A percentile compares a stretch with the other conserved stretches of the same genome.
These are phyloP conservation scores for Fraxinus americana DNA, from an alignment of 257 asterid species.

Conservation along the genomic window DNA sequence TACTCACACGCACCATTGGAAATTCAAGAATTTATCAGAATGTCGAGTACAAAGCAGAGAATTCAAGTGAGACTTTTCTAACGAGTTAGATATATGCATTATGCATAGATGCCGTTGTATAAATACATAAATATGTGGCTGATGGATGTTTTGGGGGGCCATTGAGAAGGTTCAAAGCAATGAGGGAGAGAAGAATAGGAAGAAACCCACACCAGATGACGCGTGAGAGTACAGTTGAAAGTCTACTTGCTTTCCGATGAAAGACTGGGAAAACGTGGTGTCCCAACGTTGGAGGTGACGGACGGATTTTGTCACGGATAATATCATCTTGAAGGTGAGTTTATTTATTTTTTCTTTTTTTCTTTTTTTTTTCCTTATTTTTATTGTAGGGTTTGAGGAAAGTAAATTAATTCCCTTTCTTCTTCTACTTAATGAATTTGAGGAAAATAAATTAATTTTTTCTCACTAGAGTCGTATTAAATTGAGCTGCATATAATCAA, in stretches of 20 bases:
- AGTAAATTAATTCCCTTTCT: neutral
- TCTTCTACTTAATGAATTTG: neutral
- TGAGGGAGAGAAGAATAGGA: neutral
- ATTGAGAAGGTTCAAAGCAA: neutral
- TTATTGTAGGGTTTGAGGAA: too few relatives aligned
- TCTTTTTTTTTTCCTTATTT: too few relatives aligned
- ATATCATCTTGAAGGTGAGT: too few relatives aligned
- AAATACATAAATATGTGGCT: neutral
- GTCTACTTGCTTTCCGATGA: slow-evolving; percentile 12
- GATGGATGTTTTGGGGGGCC: neutral
- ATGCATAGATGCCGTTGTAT: neutral
- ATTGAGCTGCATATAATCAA: too few relatives aligned
- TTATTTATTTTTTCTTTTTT: too few relatives aligned
- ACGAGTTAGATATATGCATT: neutral
- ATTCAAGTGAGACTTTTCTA: neutral
- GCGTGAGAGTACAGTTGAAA: slow-evolving; percentile 19
- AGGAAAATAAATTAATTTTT: too few relatives aligned
- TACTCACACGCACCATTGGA: slow-evolving; percentile 49
- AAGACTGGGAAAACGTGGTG: neutral
- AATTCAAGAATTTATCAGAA: too few relatives aligned
- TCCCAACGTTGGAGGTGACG: neutral
- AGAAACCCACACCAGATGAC: slow-evolving; percentile 30
- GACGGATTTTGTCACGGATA: neutral
- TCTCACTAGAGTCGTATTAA: too few relatives aligned
- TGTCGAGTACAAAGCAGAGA: neutral